Evolutionary conservation across 1,284 basidiomycete genomes (phyloP).

Genomic region (Leccinum holopus): DNA sequence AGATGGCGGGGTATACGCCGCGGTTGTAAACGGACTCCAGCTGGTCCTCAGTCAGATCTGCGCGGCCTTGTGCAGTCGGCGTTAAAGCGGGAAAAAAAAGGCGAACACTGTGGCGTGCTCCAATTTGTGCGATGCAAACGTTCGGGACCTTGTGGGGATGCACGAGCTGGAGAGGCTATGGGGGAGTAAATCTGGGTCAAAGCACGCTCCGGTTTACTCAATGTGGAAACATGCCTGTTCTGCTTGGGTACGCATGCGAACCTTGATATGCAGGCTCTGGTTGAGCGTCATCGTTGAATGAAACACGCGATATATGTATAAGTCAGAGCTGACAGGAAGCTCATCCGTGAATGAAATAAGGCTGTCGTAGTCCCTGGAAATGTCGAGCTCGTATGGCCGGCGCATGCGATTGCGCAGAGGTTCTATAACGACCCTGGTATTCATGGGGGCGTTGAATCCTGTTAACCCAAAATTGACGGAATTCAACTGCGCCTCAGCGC

Average conservation of each 20-base stretch:
- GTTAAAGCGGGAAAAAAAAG: slow-evolving; percentile 13
- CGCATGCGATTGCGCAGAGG: not conserved
- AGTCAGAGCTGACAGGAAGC: not conserved
- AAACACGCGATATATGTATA: slow-evolving; percentile 9
- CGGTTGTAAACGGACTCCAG: slow-evolving; percentile 1
- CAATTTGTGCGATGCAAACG: slow-evolving; percentile 12
- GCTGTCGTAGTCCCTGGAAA: slow-evolving; percentile 11
- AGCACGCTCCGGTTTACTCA: not conserved
- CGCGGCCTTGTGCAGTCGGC: not conserved
- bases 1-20: slow-evolving; percentile 9
- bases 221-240: not conserved
- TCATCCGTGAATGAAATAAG: slow-evolving; percentile 10
- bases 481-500: not conserved
- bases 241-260: slow-evolving; percentile 2
- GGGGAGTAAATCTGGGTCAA: not conserved
- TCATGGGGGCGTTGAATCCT: not conserved
- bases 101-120: slow-evolving; percentile 1
- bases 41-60: not conserved
- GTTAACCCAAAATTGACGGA: not conserved
- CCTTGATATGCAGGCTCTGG: slow-evolving; percentile 7
- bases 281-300: slow-evolving; percentile 3
- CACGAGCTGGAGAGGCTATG: slow-evolving; percentile 5
- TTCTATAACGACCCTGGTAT: slow-evolving; percentile 1
- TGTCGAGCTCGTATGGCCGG: not conserved
- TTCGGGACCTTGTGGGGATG: slow-evolving; percentile 10